Conservation (phyloP, 2,329 filamentous ascomycete genomes). For the Phoma sp. region DNA sequence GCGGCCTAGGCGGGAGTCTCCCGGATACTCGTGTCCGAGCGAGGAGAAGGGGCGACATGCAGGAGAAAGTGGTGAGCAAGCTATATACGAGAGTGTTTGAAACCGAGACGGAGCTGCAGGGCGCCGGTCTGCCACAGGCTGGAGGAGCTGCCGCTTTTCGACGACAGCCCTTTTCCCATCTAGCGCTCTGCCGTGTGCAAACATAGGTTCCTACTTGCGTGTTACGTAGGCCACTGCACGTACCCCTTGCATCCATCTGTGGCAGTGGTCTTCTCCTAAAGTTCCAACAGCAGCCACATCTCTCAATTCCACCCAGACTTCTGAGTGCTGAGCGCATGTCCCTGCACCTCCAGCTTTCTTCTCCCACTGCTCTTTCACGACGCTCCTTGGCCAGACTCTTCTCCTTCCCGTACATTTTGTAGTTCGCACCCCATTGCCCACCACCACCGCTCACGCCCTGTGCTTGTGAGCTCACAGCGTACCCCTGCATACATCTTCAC, state of each 20-base stretch:
- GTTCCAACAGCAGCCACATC: conserved; percentile 16
- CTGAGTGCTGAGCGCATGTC: conserved; percentile 10
- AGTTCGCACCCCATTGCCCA: background rate
- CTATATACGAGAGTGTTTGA: conserved; percentile 15
- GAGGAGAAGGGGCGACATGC: conserved; percentile 31
- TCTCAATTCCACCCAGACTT: conserved; percentile 6
- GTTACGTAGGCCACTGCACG: conserved; percentile 22
- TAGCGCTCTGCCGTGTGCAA: conserved; percentile 1
- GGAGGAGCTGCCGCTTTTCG: background rate
- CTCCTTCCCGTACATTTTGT: background rate
- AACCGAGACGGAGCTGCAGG: conserved; percentile 5
- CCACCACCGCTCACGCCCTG: conserved; percentile 3
- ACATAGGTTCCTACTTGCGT: background rate
- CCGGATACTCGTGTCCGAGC: conserved; percentile 7
- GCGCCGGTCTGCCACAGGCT: conserved; percentile 12
- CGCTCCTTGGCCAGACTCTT: background rate
- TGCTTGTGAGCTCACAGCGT: conserved; percentile 3
- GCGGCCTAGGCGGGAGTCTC: conserved; percentile 7
- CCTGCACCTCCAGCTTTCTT: background rate
- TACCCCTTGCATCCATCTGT: conserved; percentile 38
- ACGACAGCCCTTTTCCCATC: conserved; percentile 1
- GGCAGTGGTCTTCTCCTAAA: conserved; percentile 22
- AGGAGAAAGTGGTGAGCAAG: conserved; percentile 14
- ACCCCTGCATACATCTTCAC: conserved; percentile 18
- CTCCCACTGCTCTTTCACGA: background rate